phyloP scores from a whole-genome alignment of 306 rosid species.

The Castanea mollissima region DNA sequence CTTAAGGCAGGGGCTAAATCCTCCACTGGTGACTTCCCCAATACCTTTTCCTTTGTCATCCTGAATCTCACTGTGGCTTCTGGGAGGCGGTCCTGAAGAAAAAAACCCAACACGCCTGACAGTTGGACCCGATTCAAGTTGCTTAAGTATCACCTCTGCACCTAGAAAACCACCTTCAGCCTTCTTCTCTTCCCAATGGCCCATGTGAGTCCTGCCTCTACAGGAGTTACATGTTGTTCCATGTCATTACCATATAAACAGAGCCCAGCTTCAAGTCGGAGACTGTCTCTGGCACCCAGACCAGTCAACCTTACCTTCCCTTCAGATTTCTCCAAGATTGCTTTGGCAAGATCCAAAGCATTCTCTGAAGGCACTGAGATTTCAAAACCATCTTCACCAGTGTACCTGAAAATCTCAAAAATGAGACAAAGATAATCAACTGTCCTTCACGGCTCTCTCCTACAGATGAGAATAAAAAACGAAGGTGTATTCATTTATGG shows the following conservation, averaged over 20 bases:
- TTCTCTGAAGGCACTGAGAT: conserved; percentile 91
- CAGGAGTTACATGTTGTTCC: conserved; percentile 89
- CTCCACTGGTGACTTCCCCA: conserved; percentile 97
- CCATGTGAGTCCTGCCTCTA: conserved; percentile 98
- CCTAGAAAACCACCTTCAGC: conserved; percentile 99
- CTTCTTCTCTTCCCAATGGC: conserved; percentile 95
- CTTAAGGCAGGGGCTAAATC: conserved; percentile 96
- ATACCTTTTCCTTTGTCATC: conserved; percentile 73
- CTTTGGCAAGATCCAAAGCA: conserved; percentile 88
- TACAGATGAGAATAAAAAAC: neutral
- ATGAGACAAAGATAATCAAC: conserved; percentile 1
- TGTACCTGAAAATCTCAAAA: conserved; percentile 62
- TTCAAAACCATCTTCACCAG: conserved; percentile 99
- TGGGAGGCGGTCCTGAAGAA: conserved; percentile 93
- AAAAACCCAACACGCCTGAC: conserved; percentile 88
- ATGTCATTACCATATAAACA: conserved; percentile 92
- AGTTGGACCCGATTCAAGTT: conserved; percentile 69
- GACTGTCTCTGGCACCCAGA: conserved; percentile 94
- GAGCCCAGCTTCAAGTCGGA: conserved; percentile 91
- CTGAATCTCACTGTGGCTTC: conserved; percentile 94
- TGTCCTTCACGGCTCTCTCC: neutral
- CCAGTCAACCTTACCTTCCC: conserved; percentile 92
- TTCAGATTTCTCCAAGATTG: conserved; percentile 90
- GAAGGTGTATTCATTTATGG: neutral
- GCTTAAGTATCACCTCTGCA: conserved; percentile 81